phyloP scores from a whole-genome alignment of 768 basidiomycete species.

The Gyrodon lividus region DNA sequence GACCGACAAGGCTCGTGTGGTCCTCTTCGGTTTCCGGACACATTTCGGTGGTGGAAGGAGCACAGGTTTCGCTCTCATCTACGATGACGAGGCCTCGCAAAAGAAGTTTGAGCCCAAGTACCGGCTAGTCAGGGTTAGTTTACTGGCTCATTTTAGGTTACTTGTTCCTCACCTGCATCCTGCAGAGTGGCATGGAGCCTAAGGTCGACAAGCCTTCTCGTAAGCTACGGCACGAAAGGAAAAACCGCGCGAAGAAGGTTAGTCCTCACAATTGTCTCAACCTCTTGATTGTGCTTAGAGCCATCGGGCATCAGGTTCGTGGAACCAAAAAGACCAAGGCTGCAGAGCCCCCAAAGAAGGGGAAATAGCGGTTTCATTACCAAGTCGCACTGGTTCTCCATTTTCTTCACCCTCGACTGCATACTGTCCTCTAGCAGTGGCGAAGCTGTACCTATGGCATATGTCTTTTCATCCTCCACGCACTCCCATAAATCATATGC shows the following conservation, averaged over 20 bases:
- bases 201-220: conserved; percentile 92
- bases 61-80: conserved; percentile 96
- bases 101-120: conserved; percentile 97
- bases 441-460: conserved; percentile 43
- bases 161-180: conserved; percentile 3
- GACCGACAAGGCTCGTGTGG: conserved; percentile 84
- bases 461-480: conserved; percentile 31
- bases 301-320: conserved; percentile 60
- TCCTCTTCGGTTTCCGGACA: conserved; percentile 92
- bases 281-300: conserved; percentile 13
- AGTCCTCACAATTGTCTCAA: conserved; percentile 12
- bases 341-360: conserved; percentile 87
- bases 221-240: conserved; percentile 98
- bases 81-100: conserved; percentile 93
- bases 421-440: conserved; percentile 32
- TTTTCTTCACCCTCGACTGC: conserved; percentile 20
- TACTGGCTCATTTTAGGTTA: background rate
- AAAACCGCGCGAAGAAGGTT: conserved; percentile 99
- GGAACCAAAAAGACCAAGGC: conserved; percentile 97
- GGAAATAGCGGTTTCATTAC: conserved; percentile 59
- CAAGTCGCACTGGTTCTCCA: conserved; percentile 13
- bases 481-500: conserved; percentile 28
- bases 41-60: conserved; percentile 98
- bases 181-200: conserved; percentile 60
- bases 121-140: conserved; percentile 87